Evolutionary conservation across 2,329 filamentous ascomycete species (phyloP).

Genomic region (Capronia americana): DNA sequence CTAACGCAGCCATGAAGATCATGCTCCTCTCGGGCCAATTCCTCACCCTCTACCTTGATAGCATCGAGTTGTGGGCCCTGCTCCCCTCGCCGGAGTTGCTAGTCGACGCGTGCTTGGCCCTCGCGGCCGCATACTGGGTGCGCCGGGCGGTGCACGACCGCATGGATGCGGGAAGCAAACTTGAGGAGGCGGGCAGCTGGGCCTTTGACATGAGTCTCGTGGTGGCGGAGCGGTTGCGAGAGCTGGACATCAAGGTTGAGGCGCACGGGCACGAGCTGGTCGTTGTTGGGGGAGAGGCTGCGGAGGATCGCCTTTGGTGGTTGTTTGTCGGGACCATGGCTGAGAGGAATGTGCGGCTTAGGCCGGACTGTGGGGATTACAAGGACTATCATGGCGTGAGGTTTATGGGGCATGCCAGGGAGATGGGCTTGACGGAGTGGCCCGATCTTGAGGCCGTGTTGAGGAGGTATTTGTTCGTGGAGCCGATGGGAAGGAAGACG

Average conservation of each 20-base stretch:
- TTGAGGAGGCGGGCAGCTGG: conserved; percentile 12
- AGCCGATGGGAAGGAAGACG: conserved; percentile 3
- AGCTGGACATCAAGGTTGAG: conserved; percentile 1
- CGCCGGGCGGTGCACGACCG: conserved; percentile 17
- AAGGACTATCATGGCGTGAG: conserved; percentile 11
- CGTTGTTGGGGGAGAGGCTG: background rate
- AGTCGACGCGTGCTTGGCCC: conserved; percentile 8
- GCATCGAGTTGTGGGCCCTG: conserved; percentile 2
- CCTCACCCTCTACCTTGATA: conserved; percentile 17
- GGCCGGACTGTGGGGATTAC: background rate
- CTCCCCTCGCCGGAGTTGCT: background rate
- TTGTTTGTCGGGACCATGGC: conserved; percentile 15
- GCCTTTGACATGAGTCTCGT: conserved; percentile 17
- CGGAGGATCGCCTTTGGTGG: conserved; percentile 6
- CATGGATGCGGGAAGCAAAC: conserved; percentile 13
- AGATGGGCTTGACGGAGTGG: conserved; percentile 13
- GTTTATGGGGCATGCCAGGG: background rate
- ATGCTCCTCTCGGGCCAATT: conserved; percentile 4
- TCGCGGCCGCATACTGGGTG: conserved; percentile 17
- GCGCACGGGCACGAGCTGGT: background rate
- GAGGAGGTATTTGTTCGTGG: conserved; percentile 10
- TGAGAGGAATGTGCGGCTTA: conserved; percentile 2
- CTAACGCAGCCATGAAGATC: conserved; percentile 12
- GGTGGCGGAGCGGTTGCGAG: conserved; percentile 4
- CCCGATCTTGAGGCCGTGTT: conserved; percentile 3